Conservation (phyloP, 306 rosid genomes). For the Pueraria montana region DNA sequence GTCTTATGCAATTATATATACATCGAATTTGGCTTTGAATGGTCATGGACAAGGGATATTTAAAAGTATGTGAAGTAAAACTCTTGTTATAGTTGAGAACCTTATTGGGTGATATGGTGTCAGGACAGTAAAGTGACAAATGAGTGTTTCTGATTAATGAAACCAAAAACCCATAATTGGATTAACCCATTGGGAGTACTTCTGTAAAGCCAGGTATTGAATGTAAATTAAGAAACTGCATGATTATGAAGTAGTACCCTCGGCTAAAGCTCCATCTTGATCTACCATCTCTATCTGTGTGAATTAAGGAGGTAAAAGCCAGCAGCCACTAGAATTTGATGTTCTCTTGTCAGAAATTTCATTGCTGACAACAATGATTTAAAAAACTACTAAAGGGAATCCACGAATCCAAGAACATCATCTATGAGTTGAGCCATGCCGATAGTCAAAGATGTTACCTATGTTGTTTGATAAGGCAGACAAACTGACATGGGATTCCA, state of each 20-base stretch:
- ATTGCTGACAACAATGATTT: conserved; percentile 23
- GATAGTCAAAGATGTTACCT: conserved; percentile 21
- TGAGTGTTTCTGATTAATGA: conserved; percentile 30
- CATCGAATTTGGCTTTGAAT: conserved; percentile 52
- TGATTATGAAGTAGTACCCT: conserved; percentile 14
- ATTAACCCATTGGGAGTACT: not conserved
- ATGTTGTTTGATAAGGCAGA: conserved; percentile 6
- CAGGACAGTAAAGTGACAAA: conserved; percentile 17
- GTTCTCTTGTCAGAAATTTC: not conserved
- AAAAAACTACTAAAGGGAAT: not conserved
- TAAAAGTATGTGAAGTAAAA: conserved; percentile 32
- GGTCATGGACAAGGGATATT: conserved; percentile 41
- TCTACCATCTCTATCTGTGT: conserved; percentile 10
- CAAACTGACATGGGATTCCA: conserved; percentile 13
- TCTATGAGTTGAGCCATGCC: conserved; percentile 27
- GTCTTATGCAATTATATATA: conserved; percentile 45
- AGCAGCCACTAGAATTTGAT: conserved; percentile 17
- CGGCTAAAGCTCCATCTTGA: conserved; percentile 23
- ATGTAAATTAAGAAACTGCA: not conserved
- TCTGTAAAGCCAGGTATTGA: conserved; percentile 30
- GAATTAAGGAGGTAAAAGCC: conserved; percentile 30
- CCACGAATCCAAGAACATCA: conserved; percentile 26
- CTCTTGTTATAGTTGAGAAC: conserved; percentile 8
- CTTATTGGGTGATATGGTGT: conserved; percentile 32
- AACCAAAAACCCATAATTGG: not conserved